These are phyloP conservation scores for Linderina pennispora DNA, from an alignment of 192 early-diverging fungal species.

Conservation along the genomic window DNA sequence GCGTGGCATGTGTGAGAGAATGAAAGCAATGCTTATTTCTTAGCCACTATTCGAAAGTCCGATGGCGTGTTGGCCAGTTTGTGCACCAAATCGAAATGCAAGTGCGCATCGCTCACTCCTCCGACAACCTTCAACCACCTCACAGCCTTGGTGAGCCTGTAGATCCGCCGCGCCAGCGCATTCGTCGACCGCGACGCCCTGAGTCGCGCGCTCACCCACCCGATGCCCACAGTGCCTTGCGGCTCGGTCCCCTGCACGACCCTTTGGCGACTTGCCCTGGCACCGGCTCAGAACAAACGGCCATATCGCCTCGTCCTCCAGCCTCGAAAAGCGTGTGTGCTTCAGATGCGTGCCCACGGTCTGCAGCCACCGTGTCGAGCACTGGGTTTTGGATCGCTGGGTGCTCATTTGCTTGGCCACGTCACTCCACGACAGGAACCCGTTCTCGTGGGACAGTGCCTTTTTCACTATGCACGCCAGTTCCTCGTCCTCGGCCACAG, in stretches of 20 bases:
- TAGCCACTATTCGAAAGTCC: slow-evolving; percentile 3
- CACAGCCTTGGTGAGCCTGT: slow-evolving; percentile 2
- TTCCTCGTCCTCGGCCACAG: slow-evolving; percentile 8
- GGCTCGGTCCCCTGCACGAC: neutral
- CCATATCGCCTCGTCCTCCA: slow-evolving; percentile 22
- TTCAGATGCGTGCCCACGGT: slow-evolving; percentile 12
- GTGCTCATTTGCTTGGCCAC: slow-evolving; percentile 5
- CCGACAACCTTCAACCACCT: slow-evolving; percentile 16
- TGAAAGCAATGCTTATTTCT: too few species aligned
- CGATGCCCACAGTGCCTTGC: slow-evolving; percentile 6
- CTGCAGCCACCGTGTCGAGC: slow-evolving; percentile 12
- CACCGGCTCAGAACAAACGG: slow-evolving; percentile 5
- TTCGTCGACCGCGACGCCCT: slow-evolving; percentile 2
- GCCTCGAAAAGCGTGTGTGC: slow-evolving; percentile 10
- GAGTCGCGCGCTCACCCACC: slow-evolving; percentile 8
- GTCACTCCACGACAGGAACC: slow-evolving; percentile 13
- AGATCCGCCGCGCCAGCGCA: slow-evolving; percentile 4
- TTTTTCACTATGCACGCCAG: slow-evolving; percentile 7
- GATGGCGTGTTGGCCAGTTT: slow-evolving; percentile 18
- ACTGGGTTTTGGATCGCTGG: slow-evolving; percentile 4
- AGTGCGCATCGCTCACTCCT: slow-evolving; percentile 3
- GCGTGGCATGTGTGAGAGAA: too few species aligned
- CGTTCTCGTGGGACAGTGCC: neutral
- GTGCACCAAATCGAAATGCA: slow-evolving; percentile 18
- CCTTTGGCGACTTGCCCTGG: neutral